Evolutionary conservation across 768 basidiomycete genomes (phyloP).

Genomic region (Inosperma sp.): DNA sequence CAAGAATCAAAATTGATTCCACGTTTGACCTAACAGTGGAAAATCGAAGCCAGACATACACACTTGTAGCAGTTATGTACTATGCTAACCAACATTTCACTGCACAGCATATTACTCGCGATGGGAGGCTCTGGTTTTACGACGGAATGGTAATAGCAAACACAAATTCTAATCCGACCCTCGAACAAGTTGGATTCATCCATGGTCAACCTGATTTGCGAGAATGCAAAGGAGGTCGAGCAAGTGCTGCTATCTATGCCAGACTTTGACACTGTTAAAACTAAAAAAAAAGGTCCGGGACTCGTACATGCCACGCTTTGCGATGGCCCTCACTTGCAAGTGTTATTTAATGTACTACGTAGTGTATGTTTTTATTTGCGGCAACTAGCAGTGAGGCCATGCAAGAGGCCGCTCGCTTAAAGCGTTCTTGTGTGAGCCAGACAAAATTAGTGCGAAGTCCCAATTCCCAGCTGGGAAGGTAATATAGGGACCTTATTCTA

Average conservation of each 20-base stretch:
- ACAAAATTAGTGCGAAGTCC: too few species aligned
- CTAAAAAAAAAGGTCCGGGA: not conserved
- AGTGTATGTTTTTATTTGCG: too few species aligned
- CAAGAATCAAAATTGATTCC: not conserved
- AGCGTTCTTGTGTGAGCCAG: too few species aligned
- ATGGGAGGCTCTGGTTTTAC: not conserved
- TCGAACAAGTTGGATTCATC: not conserved
- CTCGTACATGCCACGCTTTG: not conserved
- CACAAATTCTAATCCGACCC: not conserved
- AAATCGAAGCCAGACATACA: not conserved
- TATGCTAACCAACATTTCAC: not conserved
- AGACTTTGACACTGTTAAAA: not conserved
- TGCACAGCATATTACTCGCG: not conserved
- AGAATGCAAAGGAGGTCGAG: not conserved
- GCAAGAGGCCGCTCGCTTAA: too few species aligned
- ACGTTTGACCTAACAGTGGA: not conserved
- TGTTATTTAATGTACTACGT: too few species aligned
- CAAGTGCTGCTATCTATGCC: not conserved
- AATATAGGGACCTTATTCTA: too few species aligned
- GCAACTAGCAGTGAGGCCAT: too few species aligned
- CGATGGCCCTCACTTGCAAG: slow-evolving; percentile 1
- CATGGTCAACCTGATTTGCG: not conserved
- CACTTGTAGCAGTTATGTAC: not conserved
- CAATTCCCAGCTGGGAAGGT: too few species aligned
- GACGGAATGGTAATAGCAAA: slow-evolving; percentile 2